A percentile compares a stretch with the other conserved stretches of the same genome.
phyloP scores from a whole-genome alignment of 1,284 basidiomycete species.

The Volvariella volvacea region DNA sequence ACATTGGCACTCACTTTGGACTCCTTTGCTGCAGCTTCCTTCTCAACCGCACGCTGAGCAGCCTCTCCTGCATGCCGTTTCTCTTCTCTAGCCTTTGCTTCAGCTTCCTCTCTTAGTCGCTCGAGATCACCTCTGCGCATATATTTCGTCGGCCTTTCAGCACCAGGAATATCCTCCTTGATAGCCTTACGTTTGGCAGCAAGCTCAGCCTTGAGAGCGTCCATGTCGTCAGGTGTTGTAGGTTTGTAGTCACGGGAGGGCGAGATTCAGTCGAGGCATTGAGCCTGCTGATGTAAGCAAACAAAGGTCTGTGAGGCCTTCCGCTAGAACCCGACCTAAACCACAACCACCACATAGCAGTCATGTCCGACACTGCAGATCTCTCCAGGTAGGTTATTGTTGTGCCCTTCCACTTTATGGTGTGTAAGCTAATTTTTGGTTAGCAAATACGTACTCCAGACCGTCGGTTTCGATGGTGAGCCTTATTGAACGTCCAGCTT shows the following conservation, averaged over 20 bases:
- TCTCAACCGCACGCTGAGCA: slow-evolving; percentile 25
- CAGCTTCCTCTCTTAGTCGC: slow-evolving; percentile 61
- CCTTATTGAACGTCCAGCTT: slow-evolving; percentile 4
- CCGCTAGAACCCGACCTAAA: slow-evolving; percentile 34
- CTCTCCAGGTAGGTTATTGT: slow-evolving; percentile 42
- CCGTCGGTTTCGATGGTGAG: slow-evolving; percentile 81
- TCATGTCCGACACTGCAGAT: slow-evolving; percentile 58
- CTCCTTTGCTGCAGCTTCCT: slow-evolving; percentile 9
- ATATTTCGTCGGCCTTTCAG: slow-evolving; percentile 66
- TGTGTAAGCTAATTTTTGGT: slow-evolving; percentile 10
- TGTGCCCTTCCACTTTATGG: slow-evolving; percentile 1
- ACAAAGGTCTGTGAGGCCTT: slow-evolving; percentile 14
- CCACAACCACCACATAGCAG: slow-evolving; percentile 18
- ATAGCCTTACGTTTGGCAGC: slow-evolving; percentile 78
- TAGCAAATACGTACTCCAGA: slow-evolving; percentile 81
- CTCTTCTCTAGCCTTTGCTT: slow-evolving; percentile 46
- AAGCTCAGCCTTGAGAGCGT: slow-evolving; percentile 85
- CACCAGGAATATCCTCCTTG: slow-evolving; percentile 24
- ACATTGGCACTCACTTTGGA: slow-evolving; percentile 1
- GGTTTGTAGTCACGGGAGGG: slow-evolving; percentile 1
- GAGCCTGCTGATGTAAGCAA: slow-evolving; percentile 27
- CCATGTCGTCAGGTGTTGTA: slow-evolving; percentile 59
- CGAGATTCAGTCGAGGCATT: slow-evolving; percentile 2
- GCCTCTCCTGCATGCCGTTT: slow-evolving; percentile 27
- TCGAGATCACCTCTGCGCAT: slow-evolving; percentile 81